Evolutionary conservation across 768 basidiomycete genomes (phyloP), one percentile per base, ranked within the genome.

Genomic region (Phylloporus sp.): DNA sequence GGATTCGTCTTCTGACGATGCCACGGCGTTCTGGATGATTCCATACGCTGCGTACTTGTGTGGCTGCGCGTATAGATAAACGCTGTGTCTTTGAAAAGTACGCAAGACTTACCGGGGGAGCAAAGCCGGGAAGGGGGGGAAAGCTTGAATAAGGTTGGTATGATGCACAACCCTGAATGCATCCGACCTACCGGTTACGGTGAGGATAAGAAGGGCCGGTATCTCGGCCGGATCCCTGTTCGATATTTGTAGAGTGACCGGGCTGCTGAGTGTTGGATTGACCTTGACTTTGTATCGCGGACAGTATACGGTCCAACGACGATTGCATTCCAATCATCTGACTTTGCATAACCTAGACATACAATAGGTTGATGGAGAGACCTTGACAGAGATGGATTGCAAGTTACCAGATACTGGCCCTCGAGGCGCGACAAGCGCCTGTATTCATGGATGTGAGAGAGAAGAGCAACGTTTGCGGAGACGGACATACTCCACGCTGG

Each of bases 261-360:
- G 55, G 61, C 28, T 66, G 73, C 45, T 71, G 70, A 16, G 39
- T 58, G 53, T 47, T 64, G 38, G 65, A 56, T 47, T 72, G 75
- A 38, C 59, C 60, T 58, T 72, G 75, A 38, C 46, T 62, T 60
- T 80, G 86, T 51, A 92, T 75, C 3, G 80, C 84, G 40, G 78
- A 73, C 49, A 93, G 72, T 64, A 93, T 93, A 46, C 91, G 80
- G 70, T 93, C 91, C 56, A 93, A 69, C 23, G 90, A 87, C 6
- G 89, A 87, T 70, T 93, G 91, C 86, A 93, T 89, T 60, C 91
- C 91, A 60, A 93, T 92, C 88, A 93, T 91, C 67, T 92, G 91
- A 71, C 88, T 90, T 68, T 93, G 89, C 82, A 93, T 88, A 59
- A 91, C 86, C 89, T 90, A 55, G 32, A 54, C 51, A 22, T 18